Evolutionary conservation across 164 flowering plant genomes (phyloP), one percentile per base, ranked within the genome.

Genomic region (Kalanchoe fedtschenkoi): DNA sequence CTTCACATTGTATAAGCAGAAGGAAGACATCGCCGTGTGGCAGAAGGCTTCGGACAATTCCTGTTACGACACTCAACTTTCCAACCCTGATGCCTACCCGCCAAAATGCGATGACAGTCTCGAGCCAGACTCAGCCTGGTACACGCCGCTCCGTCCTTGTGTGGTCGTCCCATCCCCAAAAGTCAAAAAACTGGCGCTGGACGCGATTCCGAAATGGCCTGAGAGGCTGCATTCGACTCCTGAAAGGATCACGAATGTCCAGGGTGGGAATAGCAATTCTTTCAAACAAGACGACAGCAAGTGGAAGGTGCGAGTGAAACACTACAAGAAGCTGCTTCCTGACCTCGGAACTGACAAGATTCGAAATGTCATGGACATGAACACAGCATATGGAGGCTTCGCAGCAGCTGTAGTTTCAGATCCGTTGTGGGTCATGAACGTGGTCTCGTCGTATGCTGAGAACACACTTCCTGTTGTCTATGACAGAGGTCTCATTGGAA

Each of bases 21-120:
- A 95, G 71, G 95, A 87, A 64, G 97, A 95, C 44, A 91, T 95
- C 66, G 92, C 97, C 6, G 99, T 95, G 44, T 95, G 99, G 99
- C 95, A 84, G 68, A 95, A 95, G 69, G 56, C 83, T 22, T 61
- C 80, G 9, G 88, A 84, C 42, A 70, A 65, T 42, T 73, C 68
- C 65, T 95, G 99, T 78, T 95, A 87, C 67, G 65, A 78, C 33
- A 72, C 41, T n/a, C 38, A 75, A 69, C 84, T 85, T 43, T 56
- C 75, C 30, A 60, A 62, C 24, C 80, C 85, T 6, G 86, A 86
- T 64, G 73, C 62, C 17, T 88, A 90, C 65, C 95, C 95, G 15
- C 88, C 92, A 22, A 84, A 83, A 70, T 90, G 97, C 71, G 97
- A 90, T 73, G 95, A 84, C 55, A 77, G 92, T 62, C 71, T 82